Evolutionary conservation across 139 green algal genomes (phyloP).

Genomic region (Coelastrella sp.): DNA sequence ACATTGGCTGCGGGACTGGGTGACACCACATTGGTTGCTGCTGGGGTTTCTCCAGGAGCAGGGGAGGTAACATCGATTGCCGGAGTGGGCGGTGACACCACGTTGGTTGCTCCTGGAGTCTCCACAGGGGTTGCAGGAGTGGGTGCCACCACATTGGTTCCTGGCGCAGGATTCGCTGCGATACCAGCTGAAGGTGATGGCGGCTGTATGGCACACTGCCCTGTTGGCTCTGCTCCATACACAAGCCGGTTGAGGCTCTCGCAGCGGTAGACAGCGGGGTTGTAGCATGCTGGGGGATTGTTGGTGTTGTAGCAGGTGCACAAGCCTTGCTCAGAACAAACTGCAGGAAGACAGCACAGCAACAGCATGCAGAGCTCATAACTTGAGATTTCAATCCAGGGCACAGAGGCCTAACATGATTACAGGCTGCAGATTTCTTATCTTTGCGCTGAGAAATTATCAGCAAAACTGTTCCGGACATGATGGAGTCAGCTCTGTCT

Average conservation of each 20-base stretch:
- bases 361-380: too few relatives aligned
- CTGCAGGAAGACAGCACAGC: background rate
- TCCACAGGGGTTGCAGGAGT: too few relatives aligned
- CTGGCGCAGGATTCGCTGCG: background rate
- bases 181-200: background rate
- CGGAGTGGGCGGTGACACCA: background rate
- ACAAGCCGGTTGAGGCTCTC: background rate
- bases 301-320: slow-evolving; percentile 43
- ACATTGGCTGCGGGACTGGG: too few relatives aligned
- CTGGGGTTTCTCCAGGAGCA: too few relatives aligned
- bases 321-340: slow-evolving; percentile 11
- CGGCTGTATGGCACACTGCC: background rate
- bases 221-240: slow-evolving; percentile 2
- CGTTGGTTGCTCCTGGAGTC: background rate
- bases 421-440: too few relatives aligned
- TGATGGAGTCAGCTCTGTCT: too few relatives aligned
- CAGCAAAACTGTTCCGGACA: too few relatives aligned
- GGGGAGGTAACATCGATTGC: background rate
- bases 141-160: background rate
- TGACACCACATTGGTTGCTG: too few relatives aligned
- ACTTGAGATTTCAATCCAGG: too few relatives aligned
- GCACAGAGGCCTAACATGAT: too few relatives aligned
- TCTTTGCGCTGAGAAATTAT: too few relatives aligned
- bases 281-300: slow-evolving; percentile 41
- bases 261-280: slow-evolving; percentile 4